Conservation (phyloP, 2,329 filamentous ascomycete genomes). For the Furcasterigmium sp. region DNA sequence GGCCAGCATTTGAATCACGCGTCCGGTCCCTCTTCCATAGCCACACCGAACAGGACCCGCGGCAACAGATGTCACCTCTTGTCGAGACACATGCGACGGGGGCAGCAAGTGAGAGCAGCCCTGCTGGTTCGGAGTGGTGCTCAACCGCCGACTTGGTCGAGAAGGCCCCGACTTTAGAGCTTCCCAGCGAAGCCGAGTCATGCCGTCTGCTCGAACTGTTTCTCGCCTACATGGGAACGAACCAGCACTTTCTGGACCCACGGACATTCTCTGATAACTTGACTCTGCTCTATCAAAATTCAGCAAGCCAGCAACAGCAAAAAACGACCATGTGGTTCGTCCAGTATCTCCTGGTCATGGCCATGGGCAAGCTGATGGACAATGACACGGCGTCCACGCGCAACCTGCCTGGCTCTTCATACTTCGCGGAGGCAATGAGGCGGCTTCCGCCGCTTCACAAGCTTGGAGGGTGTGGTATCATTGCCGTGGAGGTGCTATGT, state of each 20-base stretch:
- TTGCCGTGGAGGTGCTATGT: slow-evolving; percentile 19
- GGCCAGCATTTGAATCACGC: not conserved
- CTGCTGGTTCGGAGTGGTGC: not conserved
- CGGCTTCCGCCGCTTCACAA: slow-evolving; percentile 17
- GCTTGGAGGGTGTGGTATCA: slow-evolving; percentile 17
- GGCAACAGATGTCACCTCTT: not conserved
- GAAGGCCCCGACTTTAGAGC: slow-evolving; percentile 6
- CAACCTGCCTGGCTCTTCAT: slow-evolving; percentile 16
- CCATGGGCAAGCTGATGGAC: slow-evolving; percentile 20
- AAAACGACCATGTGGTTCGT: slow-evolving; percentile 18
- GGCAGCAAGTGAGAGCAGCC: not conserved
- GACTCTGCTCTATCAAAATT: slow-evolving; percentile 17
- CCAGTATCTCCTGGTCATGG: slow-evolving; percentile 21
- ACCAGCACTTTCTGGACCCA: slow-evolving; percentile 22
- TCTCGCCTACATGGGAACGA: slow-evolving; percentile 17
- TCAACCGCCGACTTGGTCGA: not conserved
- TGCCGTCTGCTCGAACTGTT: slow-evolving; percentile 16
- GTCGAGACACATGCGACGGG: not conserved
- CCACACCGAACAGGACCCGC: not conserved
- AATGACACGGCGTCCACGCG: slow-evolving; percentile 11
- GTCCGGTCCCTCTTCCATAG: not conserved
- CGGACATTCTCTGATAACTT: slow-evolving; percentile 18
- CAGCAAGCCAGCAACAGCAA: slow-evolving; percentile 9
- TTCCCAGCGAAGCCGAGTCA: slow-evolving; percentile 14
- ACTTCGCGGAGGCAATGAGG: slow-evolving; percentile 19